Evolutionary conservation across 306 rosid species (phyloP).

Genomic region (Castanopsis chinensis): DNA sequence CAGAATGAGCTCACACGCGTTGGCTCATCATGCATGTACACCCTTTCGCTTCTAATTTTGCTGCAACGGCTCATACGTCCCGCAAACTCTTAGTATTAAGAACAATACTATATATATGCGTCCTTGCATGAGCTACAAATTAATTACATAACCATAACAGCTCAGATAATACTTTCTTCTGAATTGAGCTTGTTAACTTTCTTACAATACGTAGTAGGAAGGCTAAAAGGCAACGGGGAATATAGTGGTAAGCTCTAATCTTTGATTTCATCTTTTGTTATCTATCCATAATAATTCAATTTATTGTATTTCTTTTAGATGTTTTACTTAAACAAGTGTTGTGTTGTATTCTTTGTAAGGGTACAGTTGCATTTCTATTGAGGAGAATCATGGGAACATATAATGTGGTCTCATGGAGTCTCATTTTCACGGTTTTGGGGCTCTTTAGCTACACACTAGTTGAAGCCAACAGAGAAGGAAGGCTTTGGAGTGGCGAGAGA

Average conservation of each 20-base stretch:
- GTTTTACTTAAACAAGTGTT: neutral
- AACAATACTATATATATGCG: no score
- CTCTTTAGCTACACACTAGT: slow-evolving; percentile 2
- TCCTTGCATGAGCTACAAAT: no score
- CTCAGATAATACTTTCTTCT: no score
- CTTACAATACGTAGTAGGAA: no score
- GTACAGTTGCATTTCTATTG: neutral
- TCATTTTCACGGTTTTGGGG: slow-evolving; percentile 22
- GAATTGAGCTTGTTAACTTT: no score
- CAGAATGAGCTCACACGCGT: slow-evolving; percentile 23
- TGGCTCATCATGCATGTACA: slow-evolving; percentile 18
- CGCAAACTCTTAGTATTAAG: neutral
- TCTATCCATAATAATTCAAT: neutral
- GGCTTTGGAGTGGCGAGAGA: slow-evolving; percentile 6
- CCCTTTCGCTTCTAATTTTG: neutral
- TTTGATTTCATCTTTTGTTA: neutral
- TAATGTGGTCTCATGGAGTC: slow-evolving; percentile 13
- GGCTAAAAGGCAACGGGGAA: no score
- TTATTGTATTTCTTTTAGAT: neutral
- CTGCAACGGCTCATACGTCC: neutral
- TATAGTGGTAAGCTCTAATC: neutral
- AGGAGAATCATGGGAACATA: slow-evolving; percentile 30
- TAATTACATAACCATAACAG: no score
- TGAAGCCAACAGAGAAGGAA: slow-evolving; percentile 33
- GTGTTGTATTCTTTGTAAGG: neutral